Evolutionary conservation across 176 grass and related monocot species (phyloP).

Genomic region (Thinopyrum elongatum): DNA sequence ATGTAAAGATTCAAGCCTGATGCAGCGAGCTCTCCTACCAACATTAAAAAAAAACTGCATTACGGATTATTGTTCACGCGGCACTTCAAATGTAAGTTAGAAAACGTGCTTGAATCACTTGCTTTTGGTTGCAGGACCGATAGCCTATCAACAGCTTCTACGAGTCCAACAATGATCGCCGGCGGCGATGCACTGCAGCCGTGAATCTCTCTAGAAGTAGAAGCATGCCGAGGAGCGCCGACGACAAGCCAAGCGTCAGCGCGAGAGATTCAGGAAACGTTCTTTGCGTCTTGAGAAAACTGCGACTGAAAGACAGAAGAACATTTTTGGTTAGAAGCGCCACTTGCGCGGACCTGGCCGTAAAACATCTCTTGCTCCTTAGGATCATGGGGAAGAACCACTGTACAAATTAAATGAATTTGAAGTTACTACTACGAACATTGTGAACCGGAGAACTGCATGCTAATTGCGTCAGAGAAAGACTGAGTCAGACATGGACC

Average conservation of each 20-base stretch:
- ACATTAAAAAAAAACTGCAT: too few species aligned
- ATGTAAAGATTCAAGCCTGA: too few species aligned
- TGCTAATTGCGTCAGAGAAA: neutral
- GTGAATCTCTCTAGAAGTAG: neutral
- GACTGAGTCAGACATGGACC: neutral
- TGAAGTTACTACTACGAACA: neutral
- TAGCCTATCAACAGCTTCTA: neutral
- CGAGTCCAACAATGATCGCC: neutral
- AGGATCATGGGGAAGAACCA: conserved; percentile 7
- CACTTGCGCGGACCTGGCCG: conserved; percentile 7
- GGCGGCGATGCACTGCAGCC: neutral
- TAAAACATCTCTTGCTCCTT: neutral
- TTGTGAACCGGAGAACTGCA: neutral
- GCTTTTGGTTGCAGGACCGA: too few species aligned
- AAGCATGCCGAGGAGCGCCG: neutral
- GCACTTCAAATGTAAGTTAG: too few species aligned
- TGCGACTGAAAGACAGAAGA: neutral
- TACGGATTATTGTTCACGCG: too few species aligned
- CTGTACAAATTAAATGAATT: neutral
- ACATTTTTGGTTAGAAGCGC: too few species aligned
- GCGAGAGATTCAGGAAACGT: neutral
- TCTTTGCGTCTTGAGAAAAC: neutral
- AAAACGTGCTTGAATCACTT: too few species aligned
- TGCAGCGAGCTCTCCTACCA: too few species aligned
- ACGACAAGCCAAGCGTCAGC: neutral